Base-by-base conservation (phyloP, 2,329 filamentous ascomycete genomes). In the Fusarium anthophilum region DNA sequence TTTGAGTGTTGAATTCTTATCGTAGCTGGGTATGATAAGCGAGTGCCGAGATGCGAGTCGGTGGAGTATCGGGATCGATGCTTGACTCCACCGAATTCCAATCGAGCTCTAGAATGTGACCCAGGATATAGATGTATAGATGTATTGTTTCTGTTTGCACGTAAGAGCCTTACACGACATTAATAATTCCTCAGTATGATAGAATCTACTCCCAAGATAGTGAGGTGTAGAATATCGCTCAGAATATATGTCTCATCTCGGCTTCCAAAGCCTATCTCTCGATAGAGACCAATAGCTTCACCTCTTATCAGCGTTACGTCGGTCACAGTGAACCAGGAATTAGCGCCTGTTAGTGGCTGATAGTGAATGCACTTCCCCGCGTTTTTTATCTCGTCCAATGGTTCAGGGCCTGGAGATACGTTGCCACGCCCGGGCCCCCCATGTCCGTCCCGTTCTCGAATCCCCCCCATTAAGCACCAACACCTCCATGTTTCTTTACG, bases 331-430 rank as follows among this genome's bases (percentile, higher is more conserved):
- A 26, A 51, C 62, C 56, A 51, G 17, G 12, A 8, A 10, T 53
- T 69, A 61, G 69, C 55, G 59, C 18, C 24, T 15, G 8, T 66
- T 72, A 69, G 72, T 32, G 72, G 71, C 71, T 74, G 72, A 74
- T 75, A 75, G 66, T 54, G 68, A 72, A 72, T 75, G 53, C 48
- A 69, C 45, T 74, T 74, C 72, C 72, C 72, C 72, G 72, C 72
- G 72, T 73, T 75, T 73, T 73, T 59, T 74, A 74, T 75, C 72
- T 75, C 24, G 63, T 37, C 67, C 54, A 62, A 63, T 62, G 44
- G 43, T 37, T 41, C 32, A 53, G 63, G 37, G 14, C 56, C 41
- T 65, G 38, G 53, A 61, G 56, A 67, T 67, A 70, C 37, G 47
- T 59, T 73, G 61, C 70, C 70, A 63, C 70, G 57, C 65, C 26